Conservation (phyloP, 768 basidiomycete genomes). For the Rhizopogon vesiculosus region DNA sequence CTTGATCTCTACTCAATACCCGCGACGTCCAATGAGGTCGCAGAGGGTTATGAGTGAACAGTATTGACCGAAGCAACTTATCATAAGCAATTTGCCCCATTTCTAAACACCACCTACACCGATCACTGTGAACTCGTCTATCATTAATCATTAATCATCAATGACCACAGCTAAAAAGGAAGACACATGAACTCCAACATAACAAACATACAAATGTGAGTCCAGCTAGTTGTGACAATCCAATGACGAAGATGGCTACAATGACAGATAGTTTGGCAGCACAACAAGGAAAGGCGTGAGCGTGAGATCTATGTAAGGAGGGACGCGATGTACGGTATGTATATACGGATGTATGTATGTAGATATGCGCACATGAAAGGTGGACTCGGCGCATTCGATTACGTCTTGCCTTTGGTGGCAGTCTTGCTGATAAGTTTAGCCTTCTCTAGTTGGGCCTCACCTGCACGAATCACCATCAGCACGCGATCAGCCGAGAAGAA, state of each 20-base stretch:
- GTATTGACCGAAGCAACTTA: too few species aligned
- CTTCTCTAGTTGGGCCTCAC: slow-evolving; percentile 85
- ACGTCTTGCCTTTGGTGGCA: slow-evolving; percentile 65
- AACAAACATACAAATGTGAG: not conserved
- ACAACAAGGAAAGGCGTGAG: not conserved
- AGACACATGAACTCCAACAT: not conserved
- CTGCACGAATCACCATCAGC: slow-evolving; percentile 29
- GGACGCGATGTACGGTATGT: not conserved
- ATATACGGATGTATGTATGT: not conserved
- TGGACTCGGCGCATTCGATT: slow-evolving; percentile 7
- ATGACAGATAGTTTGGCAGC: not conserved
- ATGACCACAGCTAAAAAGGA: too few species aligned
- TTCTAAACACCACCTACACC: too few species aligned
- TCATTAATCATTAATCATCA: too few species aligned
- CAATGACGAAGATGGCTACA: slow-evolving; percentile 3
- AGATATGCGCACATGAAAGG: not conserved
- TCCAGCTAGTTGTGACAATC: slow-evolving; percentile 3
- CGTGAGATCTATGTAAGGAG: slow-evolving; percentile 4
- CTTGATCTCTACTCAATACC: too few species aligned
- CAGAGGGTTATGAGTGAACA: too few species aligned
- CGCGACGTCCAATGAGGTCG: too few species aligned
- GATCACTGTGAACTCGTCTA: too few species aligned
- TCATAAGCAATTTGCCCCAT: too few species aligned
- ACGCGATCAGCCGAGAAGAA: slow-evolving; percentile 1
- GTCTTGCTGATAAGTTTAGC: slow-evolving; percentile 91